These are phyloP conservation scores for Sphagnum magellanicum DNA, from an alignment of 228 moss, liverwort and hornwort species.

Conservation along the genomic window DNA sequence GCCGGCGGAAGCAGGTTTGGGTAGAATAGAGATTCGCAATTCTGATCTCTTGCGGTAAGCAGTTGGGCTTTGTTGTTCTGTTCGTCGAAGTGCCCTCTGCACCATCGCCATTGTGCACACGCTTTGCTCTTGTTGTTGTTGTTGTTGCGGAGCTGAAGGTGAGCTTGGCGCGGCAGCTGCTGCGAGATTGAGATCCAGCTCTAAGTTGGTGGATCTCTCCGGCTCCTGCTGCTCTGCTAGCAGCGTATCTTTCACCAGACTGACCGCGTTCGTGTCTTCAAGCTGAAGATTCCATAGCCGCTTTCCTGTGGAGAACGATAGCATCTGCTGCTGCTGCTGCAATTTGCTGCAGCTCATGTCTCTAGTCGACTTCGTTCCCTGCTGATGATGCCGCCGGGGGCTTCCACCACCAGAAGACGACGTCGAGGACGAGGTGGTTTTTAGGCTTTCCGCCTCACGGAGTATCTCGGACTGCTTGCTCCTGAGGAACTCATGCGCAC, in stretches of 20 bases:
- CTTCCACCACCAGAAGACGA: conserved; percentile 8
- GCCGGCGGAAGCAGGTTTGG: conserved; percentile 2
- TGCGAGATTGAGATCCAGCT: conserved; percentile 37
- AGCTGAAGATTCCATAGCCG: conserved; percentile 30
- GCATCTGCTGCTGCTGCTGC: conserved; percentile 4
- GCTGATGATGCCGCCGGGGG: too few species aligned
- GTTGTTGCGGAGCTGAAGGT: neutral
- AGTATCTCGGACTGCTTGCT: conserved; percentile 39
- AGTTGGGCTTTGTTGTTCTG: conserved; percentile 12
- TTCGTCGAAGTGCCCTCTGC: conserved; percentile 31
- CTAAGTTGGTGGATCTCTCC: conserved; percentile 23
- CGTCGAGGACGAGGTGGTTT: conserved; percentile 17
- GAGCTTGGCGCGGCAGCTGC: conserved; percentile 9
- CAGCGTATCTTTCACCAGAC: too few species aligned
- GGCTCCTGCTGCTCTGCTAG: neutral
- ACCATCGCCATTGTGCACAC: conserved; percentile 60
- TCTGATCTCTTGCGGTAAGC: conserved; percentile 25
- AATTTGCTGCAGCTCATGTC: too few species aligned
- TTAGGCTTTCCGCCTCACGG: conserved; percentile 13
- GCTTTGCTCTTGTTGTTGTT: conserved; percentile 12
- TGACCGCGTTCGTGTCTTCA: conserved; percentile 8
- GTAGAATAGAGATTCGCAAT: conserved; percentile 11
- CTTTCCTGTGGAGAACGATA: conserved; percentile 23
- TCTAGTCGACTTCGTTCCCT: neutral
- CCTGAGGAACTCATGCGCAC: conserved; percentile 37